A percentile compares a stretch with the other conserved stretches of the same genome.
These are phyloP conservation scores for Geum urbanum DNA, from an alignment of 306 rosid species.

Conservation along the genomic window DNA sequence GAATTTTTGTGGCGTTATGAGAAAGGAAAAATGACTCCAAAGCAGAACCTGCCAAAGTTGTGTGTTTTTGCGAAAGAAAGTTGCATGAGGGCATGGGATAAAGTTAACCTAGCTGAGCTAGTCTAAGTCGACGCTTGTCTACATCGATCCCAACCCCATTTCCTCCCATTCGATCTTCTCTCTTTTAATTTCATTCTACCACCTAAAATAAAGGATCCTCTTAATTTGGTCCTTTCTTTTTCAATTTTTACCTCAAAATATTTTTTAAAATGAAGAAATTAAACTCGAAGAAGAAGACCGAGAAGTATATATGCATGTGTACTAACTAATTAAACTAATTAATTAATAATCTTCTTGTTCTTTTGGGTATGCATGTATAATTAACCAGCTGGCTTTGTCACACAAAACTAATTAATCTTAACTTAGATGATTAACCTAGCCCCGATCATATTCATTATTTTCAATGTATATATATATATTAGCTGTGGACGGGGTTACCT, in stretches of 20 bases:
- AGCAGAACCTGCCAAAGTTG: conserved; percentile 36
- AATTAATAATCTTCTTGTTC: background rate
- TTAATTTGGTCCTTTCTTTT: too few species aligned
- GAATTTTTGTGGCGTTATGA: background rate
- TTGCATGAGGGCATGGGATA: conserved; percentile 52
- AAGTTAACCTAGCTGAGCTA: conserved; percentile 31
- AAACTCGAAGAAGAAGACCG: too few species aligned
- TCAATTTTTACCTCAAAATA: too few species aligned
- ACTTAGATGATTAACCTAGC: too few species aligned
- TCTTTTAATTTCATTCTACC: conserved; percentile 8
- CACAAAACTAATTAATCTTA: too few species aligned
- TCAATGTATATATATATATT: too few species aligned
- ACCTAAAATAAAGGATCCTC: background rate
- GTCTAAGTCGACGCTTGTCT: conserved; percentile 54
- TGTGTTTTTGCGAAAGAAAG: conserved; percentile 53
- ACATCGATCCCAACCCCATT: conserved; percentile 27
- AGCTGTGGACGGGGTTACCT: background rate
- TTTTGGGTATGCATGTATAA: too few species aligned
- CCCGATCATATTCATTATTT: too few species aligned
- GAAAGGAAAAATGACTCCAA: conserved; percentile 29
- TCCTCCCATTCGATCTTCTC: background rate
- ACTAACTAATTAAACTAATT: background rate
- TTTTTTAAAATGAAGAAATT: too few species aligned
- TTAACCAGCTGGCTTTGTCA: background rate
- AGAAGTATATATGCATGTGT: too few species aligned